Evolutionary conservation across 2,329 filamentous ascomycete genomes (phyloP), one percentile per base, ranked within the genome.

Genomic region (Fusarium pininemorale): DNA sequence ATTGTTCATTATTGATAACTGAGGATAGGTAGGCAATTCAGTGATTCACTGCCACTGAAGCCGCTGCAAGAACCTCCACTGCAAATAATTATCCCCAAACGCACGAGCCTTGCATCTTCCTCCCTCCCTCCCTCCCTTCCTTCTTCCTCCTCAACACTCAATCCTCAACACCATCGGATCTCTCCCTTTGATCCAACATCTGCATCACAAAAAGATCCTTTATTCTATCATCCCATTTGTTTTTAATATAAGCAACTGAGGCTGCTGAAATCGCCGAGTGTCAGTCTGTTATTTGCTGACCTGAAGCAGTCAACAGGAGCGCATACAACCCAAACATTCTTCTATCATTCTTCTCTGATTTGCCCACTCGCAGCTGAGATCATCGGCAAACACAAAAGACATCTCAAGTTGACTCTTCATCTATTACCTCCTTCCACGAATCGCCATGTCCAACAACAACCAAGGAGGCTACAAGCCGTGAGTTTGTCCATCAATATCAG

Each of bases 391-490:
- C 32, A 37, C 20, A 38, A 12, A 20, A n/a, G 18, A 13, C 5
- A n/a, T n/a, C 32, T n/a, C 18, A 26, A 38, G 32, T 22, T 18
- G 42, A n/a, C 28, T 13, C 22, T 30, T 48, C 24, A 24, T 38
- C 56, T 26, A 18, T 30, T 22, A 18, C 41, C 22, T 18, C 15
- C 22, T 37, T 50, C 26, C 24, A 8, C 20, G 6, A 11, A 22
- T 60, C 41, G 60, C 24, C 48, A 70, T 74, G 60, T 58, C 63
- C 6, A 75, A 69, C 51, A 66, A 22, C 6, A 65, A 63, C 30
- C 73, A 72, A 37, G 61, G 65, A 22, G 70, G 38, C 30, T 47
- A 24, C 15, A 51, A 66, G 26, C 62, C 69, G 75, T 77, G 54
- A 71, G 75, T 75, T 37, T 30, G 20, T 18, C 20, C 39, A 30